A percentile compares a stretch with the other conserved stretches of the same genome.
These are phyloP conservation scores for Ensete ventricosum DNA, from an alignment of 176 grass and related monocot genomes.

Conservation along the genomic window DNA sequence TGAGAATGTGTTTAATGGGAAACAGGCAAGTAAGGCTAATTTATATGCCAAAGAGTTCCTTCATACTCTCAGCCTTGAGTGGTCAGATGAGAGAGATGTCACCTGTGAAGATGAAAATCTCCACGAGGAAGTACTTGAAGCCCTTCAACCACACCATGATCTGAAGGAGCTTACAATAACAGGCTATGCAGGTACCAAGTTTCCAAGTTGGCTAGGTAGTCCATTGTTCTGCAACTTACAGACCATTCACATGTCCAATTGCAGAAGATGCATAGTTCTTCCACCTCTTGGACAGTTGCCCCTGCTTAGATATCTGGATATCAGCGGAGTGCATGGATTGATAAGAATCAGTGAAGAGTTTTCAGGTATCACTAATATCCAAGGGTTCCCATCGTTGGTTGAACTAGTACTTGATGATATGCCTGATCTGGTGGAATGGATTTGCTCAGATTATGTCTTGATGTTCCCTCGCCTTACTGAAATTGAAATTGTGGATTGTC, in stretches of 20 bases:
- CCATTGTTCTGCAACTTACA: constrained; percentile 44
- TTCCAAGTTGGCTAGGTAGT: constrained; percentile 39
- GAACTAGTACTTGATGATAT: constrained; percentile 58
- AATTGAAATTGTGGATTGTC: constrained; percentile 41
- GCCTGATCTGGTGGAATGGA: constrained; percentile 50
- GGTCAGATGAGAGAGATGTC: constrained; percentile 28
- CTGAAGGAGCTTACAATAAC: constrained; percentile 51
- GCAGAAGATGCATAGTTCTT: constrained; percentile 25
- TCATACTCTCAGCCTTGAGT: constrained; percentile 25
- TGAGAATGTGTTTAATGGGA: constrained; percentile 36
- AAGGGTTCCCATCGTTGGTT: constrained; percentile 43
- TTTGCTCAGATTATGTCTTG: constrained; percentile 25
- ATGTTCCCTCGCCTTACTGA: constrained; percentile 2
- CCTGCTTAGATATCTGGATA: constrained; percentile 44
- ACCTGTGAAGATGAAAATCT: constrained; percentile 11
- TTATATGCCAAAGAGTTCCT: constrained; percentile 48
- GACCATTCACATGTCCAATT: constrained; percentile 43
- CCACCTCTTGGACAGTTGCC: constrained; percentile 59
- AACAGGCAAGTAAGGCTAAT: constrained; percentile 42
- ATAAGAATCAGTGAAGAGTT: constrained; percentile 38
- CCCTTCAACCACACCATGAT: constrained; percentile 44
- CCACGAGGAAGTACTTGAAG: constrained; percentile 38
- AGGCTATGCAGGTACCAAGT: constrained; percentile 26
- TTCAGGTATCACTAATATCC: constrained; percentile 25
- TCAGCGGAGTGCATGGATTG: constrained; percentile 44